phyloP scores from a whole-genome alignment of 73 alveolate genomes.

The Tetrahymena thermophila region DNA sequence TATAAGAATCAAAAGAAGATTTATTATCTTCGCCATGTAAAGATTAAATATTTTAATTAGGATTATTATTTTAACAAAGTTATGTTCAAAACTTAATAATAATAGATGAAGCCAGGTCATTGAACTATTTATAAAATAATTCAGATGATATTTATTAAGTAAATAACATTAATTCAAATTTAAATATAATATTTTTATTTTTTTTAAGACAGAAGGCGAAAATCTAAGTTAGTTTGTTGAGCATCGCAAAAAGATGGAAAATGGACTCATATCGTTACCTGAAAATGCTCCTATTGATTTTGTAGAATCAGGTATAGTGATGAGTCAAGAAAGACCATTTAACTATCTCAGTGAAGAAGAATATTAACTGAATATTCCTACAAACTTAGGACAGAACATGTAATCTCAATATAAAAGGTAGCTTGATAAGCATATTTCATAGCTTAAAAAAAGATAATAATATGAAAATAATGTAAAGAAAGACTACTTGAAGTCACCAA shows the following conservation, averaged over 20 bases:
- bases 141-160: not conserved
- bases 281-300: not conserved
- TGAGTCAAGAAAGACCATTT: not conserved
- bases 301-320: not conserved
- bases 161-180: not conserved
- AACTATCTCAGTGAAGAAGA: not conserved
- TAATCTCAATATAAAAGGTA: not conserved
- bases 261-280: not conserved
- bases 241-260: not conserved
- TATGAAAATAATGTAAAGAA: not conserved
- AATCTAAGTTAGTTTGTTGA: not conserved
- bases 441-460: not conserved
- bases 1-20: too few species aligned
- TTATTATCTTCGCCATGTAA: too few species aligned
- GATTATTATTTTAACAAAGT: too few species aligned
- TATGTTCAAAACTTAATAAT: not conserved
- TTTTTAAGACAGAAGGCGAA: not conserved
- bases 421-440: not conserved
- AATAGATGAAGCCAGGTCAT: not conserved
- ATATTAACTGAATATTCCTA: not conserved
- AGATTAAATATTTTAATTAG: too few species aligned
- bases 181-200: not conserved
- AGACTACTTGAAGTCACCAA: too few species aligned
- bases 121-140: not conserved
- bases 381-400: not conserved